Evolutionary conservation across 768 basidiomycete genomes (phyloP), one percentile per base, ranked within the genome.

Genomic region (Amanita rubescens): DNA sequence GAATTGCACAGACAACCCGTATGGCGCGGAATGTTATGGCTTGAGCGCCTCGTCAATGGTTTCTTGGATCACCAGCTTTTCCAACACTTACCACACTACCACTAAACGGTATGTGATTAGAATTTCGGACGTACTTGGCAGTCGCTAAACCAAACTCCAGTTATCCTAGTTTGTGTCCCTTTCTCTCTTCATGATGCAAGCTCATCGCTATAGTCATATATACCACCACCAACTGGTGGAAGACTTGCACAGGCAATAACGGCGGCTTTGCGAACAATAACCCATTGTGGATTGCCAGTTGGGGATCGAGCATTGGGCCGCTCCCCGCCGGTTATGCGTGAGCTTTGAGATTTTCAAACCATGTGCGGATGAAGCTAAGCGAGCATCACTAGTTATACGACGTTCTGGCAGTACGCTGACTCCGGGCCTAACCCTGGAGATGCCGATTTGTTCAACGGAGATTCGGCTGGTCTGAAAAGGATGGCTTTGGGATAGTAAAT

Each of bases 161-260:
- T 22, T 76, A 67, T 56, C 76, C 75, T 35, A 66, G 78, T 74
- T 49, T 34, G 59, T 64, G 24, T 43, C 41, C 17, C 38, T 43
- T 37, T 27, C 3, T 19, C 17, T 19, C 24, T 0, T 3, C 19
- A 12, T 41, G 45, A 14, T 32, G 39, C 38, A 8, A 19, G 0
- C 39, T 17, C 32, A 11, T 5, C 15, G 12, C 41, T 47, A 4
- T 51, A 77, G 79, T 79, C 37, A 81, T 84, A 53, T 85, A 85
- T 58, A 79, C 79, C 25, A 81, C 78, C 3, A 83, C 80, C 10
- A 69, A 76, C 62, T 86, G 84, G 84, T 87, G 85, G 85, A 77
- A 59, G 9, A 73, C 71, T 8, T 87, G 85, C 63, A 86, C 85
- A 2, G 81, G 78, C 0, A 79, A 82, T 62, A 79, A 74, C 52